Conservation (phyloP, 2,329 filamentous ascomycete genomes). For the Zalaria obscura region DNA sequence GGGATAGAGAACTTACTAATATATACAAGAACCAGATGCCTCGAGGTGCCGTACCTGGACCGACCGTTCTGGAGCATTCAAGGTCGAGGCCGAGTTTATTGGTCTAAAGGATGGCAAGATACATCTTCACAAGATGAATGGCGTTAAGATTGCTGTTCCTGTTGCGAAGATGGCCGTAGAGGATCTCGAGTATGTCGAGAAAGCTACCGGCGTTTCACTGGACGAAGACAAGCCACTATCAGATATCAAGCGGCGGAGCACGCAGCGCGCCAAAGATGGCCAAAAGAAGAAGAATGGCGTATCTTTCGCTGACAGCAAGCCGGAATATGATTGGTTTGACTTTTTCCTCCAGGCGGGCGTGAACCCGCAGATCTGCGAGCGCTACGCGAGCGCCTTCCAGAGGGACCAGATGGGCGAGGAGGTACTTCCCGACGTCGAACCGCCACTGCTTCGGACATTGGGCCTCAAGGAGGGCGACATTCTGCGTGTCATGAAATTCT, state of each 20-base stretch:
- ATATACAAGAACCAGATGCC: slow-evolving; percentile 57
- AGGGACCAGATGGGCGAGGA: slow-evolving; percentile 95
- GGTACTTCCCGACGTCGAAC: slow-evolving; percentile 77
- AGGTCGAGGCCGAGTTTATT: slow-evolving; percentile 91
- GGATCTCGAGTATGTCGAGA: slow-evolving; percentile 91
- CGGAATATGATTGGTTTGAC: slow-evolving; percentile 96
- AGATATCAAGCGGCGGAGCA: slow-evolving; percentile 51
- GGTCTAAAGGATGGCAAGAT: slow-evolving; percentile 92
- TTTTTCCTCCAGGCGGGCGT: slow-evolving; percentile 93
- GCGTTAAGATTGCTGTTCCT: slow-evolving; percentile 95
- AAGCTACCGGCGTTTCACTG: slow-evolving; percentile 69
- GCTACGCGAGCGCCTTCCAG: slow-evolving; percentile 79
- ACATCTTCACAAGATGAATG: slow-evolving; percentile 93
- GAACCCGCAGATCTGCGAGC: slow-evolving; percentile 81
- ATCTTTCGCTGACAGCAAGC: slow-evolving; percentile 42
- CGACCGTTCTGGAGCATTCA: slow-evolving; percentile 89
- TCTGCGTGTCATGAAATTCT: slow-evolving; percentile 78
- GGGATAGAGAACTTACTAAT: slow-evolving; percentile 2
- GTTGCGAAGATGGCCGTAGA: slow-evolving; percentile 90
- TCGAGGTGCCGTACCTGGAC: slow-evolving; percentile 84
- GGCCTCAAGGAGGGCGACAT: slow-evolving; percentile 96
- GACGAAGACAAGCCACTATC: slow-evolving; percentile 87
- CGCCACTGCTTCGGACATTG: slow-evolving; percentile 66
- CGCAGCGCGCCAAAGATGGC: slow-evolving; percentile 34
- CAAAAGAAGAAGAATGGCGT: slow-evolving; percentile 14